Base-by-base conservation (phyloP, 179 eudicot genomes). In the Dionaea muscipula region DNA sequence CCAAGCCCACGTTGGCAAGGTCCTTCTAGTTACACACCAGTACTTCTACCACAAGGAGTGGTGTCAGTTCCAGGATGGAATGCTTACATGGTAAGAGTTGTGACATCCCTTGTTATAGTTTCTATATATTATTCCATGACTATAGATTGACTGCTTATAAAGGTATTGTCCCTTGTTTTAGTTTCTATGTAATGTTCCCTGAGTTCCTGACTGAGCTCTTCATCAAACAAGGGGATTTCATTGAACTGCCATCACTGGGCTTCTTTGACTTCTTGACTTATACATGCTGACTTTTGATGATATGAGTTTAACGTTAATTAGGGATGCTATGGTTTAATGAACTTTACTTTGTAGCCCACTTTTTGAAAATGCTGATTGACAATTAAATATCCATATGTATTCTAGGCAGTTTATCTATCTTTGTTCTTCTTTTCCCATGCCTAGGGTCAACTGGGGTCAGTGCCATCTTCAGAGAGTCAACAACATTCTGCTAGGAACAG, bases 1-100 rank as follows among this genome's bases (percentile, higher is more conserved):
- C 76, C 86, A 61, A 82, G 78, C 64, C 79, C 93, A 16, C 89
- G 95, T 53, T 89, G 97, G 97, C 86, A 89, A 76, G 79, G 84
- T 36, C 86, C 97, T 60, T 84, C 96, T 44, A 79, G 75, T 68
- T 87, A 88, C 69, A 70, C 93, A 2, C 86, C 88, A 53, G 44
- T 91, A 69, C 78, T 91, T 56, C 75, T 84, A 36, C 94, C 93
- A 0, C 98, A 91, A 72, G 84, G 96, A 53, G 71, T 91, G 69
- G 86, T 87, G 25, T 84, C 98, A 18, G 82, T 84, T 60, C 85
- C 91, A 36, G 79, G 89, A 47, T 88, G 94, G 94, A 91, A 75
- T 66, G 71, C 93, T 16, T 91, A 84, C 59, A 72, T 75, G 78
- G 98, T 91, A 91, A 74, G 88, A 55, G 67, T 53, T 53, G 12